phyloP scores from a whole-genome alignment of 2,329 filamentous ascomycete genomes.

The Plenodomus lindquistii region DNA sequence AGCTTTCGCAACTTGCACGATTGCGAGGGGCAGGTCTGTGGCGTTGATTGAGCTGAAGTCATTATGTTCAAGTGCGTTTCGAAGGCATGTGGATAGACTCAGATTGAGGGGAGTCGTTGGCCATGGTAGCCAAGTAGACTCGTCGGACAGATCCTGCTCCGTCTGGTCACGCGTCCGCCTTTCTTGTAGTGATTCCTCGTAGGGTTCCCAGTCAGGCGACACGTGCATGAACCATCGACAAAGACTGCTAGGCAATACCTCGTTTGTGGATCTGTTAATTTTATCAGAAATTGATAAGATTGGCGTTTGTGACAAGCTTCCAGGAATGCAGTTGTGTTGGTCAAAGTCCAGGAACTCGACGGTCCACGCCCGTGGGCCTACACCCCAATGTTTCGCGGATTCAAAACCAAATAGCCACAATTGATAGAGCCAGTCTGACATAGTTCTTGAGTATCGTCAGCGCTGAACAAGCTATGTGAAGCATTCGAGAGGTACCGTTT shows the following conservation, averaged over 20 bases:
- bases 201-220: neutral
- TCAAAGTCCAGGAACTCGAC: slow-evolving; percentile 16
- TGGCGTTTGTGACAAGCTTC: too few relatives aligned
- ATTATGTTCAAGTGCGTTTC: slow-evolving; percentile 18
- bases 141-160: slow-evolving; percentile 10
- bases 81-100: slow-evolving; percentile 8
- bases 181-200: slow-evolving; percentile 4
- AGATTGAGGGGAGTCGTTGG: slow-evolving; percentile 3
- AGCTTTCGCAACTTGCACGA: slow-evolving; percentile 17
- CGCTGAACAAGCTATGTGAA: neutral
- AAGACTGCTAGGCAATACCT: slow-evolving; percentile 8
- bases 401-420: slow-evolving; percentile 38
- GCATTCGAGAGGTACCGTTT: slow-evolving; percentile 15
- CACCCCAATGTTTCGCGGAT: slow-evolving; percentile 20
- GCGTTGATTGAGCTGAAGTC: slow-evolving; percentile 28
- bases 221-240: slow-evolving; percentile 24
- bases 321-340: neutral
- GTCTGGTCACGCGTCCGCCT: neutral
- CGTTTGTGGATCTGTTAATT: too few relatives aligned
- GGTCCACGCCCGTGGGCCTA: slow-evolving; percentile 25
- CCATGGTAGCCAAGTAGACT: slow-evolving; percentile 14
- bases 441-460: slow-evolving; percentile 11
- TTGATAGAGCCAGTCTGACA: slow-evolving; percentile 38
- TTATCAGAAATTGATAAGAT: too few relatives aligned
- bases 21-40: slow-evolving; percentile 11